Base-by-base conservation (phyloP, 345 rosid species). In the Melaleuca quinquenervia region DNA sequence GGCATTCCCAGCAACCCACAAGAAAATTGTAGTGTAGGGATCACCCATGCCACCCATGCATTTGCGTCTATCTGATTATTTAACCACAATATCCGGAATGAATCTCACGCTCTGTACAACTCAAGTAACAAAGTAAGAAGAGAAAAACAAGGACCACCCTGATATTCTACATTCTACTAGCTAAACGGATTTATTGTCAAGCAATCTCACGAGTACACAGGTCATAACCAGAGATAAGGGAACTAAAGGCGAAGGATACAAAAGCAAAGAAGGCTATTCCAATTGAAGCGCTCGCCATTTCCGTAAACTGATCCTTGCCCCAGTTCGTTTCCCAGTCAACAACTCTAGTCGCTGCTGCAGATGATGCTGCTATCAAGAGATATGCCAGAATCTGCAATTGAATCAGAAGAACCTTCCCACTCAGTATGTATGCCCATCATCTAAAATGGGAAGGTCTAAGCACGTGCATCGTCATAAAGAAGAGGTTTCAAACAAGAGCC, bases 291-390 rank as follows among this genome's bases (percentile, higher is more conserved):
- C 91, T 98, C 3, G 99, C 99, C 99, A 94, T 96, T 87, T 92
- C 90, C 9, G 99, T 98, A 93, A 98, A 98, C 86, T 92, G 94
- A 82, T 98, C 99, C 86, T 94, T 96, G n/a, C 99, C 99, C 99
- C 99, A 98, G 82, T 96, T 98, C 13, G 98, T 94, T 49, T 94
- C 94, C 99, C 99, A 98, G 85, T 96, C 99, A 83, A 91, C 94
- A 41, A 95, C 98, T 15, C 99, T 91, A 13, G 98, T 98, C 55
- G 99, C 99, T 83, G 99, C 98, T 10, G 98, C 90, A 3, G 99
- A 96, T 60, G 99, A 89, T 21, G 99, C 95, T 27, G 99, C 95
- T 86, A 98, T 92, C 86, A 98, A 90, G 83, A 98, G 96, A 91
- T 98, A 98, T 49, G 98, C 96, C 86, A 98, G 85, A 85, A 92